Percentiles rank a stretch among this genome's conserved stretches.
Evolutionary conservation across 1,284 basidiomycete genomes (phyloP).

Genomic region (Athelia sp.): DNA sequence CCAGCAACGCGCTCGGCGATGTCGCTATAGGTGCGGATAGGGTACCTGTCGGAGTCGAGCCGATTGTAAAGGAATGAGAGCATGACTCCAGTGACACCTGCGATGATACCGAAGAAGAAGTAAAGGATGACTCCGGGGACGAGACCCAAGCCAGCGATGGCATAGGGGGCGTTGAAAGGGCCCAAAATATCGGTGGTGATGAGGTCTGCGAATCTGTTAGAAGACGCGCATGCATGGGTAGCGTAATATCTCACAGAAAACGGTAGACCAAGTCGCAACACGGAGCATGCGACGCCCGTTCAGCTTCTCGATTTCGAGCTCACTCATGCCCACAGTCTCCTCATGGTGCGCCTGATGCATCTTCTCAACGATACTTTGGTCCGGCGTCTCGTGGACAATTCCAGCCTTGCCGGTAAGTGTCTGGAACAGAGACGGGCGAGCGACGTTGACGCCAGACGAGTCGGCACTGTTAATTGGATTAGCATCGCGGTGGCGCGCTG

Average conservation of each 20-base stretch:
- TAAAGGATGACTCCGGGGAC: constrained; percentile 41
- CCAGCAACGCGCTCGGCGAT: constrained; percentile 55
- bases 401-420: background rate
- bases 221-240: too few species aligned
- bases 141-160: constrained; percentile 55
- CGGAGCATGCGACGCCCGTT: constrained; percentile 15
- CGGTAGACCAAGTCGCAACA: constrained; percentile 34
- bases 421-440: background rate
- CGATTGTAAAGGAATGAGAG: constrained; percentile 55
- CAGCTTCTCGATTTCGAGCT: background rate
- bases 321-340: background rate
- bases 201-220: constrained; percentile 29
- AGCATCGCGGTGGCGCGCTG: background rate
- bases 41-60: constrained; percentile 54
- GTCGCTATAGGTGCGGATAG: constrained; percentile 55
- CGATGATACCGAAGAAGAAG: constrained; percentile 26
- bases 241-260: constrained; percentile 30
- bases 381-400: background rate
- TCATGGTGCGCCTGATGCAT: background rate
- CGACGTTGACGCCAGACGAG: background rate
- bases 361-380: background rate
- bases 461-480: background rate
- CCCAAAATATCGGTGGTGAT: constrained; percentile 56
- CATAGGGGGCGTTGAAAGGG: constrained; percentile 59
- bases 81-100: constrained; percentile 49